Base-by-base conservation (phyloP, 441 rosid genomes). In the Isatis lusitanica region DNA sequence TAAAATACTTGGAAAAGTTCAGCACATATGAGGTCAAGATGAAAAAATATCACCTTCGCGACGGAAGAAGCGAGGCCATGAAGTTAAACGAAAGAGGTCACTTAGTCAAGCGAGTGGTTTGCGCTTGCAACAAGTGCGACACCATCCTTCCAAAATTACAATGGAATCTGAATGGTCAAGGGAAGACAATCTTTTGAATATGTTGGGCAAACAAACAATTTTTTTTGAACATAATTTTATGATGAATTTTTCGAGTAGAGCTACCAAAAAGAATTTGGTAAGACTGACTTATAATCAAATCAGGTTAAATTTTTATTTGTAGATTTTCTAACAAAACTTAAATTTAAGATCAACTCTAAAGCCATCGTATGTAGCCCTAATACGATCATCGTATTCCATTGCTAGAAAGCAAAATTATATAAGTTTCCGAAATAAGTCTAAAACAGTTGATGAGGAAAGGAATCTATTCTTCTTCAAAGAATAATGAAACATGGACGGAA, bases 401-500 rank as follows among this genome's bases (percentile, higher is more conserved):
- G 43, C 42, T 56, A 74, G 36, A 43, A 26, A 50, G 9, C 5
- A 66, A 7, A 38, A 40, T 48, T 15, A 47, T 2, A 1, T 11
- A 67, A 30, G 9, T 46, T 60, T 18, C 24, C 55, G 61, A 61
- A 52, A 24, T 12, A 9, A 17, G n/a, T 10, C 21, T 38, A 1
- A 50, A 61, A 52, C 1, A 40, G 13, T 4, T 56, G 48, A 51
- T 57, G 63, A 76, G 13, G 60, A 63, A 36, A 55, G 50, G 67
- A 39, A 55, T 46, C 0, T 46, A 17, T 26, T 68, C 16, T 38
- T 56, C 18, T 5, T 9, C 66, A 48, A 56, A 38, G 75, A 64
- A 76, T 76, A 70, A 70, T 48, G 40, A 76, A 76, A 57, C 56
- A 70, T 64, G 75, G 75, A 39, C 36, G 16, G 16, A 70, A 70